Evolutionary conservation across 2,329 filamentous ascomycete species (phyloP), one percentile per base, ranked within the genome.

Genomic region (Monilinia fructigena): DNA sequence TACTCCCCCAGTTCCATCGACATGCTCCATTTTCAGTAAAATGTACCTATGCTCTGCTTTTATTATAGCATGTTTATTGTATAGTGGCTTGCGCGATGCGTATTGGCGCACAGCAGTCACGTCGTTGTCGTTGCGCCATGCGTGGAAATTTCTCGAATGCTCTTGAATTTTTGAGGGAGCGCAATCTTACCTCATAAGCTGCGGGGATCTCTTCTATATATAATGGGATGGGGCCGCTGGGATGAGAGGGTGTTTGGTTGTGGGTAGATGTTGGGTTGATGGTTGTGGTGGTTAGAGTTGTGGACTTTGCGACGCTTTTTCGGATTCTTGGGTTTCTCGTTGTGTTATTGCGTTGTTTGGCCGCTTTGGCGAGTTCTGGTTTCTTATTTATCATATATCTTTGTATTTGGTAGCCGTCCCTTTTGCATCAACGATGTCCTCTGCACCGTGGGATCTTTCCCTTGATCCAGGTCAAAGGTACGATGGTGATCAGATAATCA

Each of bases 381-480:
- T 59, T 31, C 18, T 47, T 59, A 12, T 23, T 16, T 16, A 35
- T 35, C 5, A 7, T 35, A 35, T 35, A 35, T 35, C 31, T 5
- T 7, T 35, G 31, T 47, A 2, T 16, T 35, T 11, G 26, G 28
- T 20, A 47, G 5, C 18, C 26, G 47, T 31, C 6, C 14, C 6
- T 16, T 11, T 20, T 53, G 26, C 28, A 31, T 11, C 26, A 10
- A 58, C 11, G 12, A 65, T 65, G 53, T 65, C 62, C 16, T 58
- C 62, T n/a, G 53, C 53, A 10, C 38, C 53, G 11, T 65, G 53
- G 8, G 62, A 65, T 48, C 62, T 65, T 23, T 65, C 62, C 23
- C 42, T 65, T 1, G 50, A 31, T 6, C 53, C 62, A 38, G 55
- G 47, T 35, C 40, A 65, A 28, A 28, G 62, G 20, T 65, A 48